Percentiles rank a stretch among this genome's conserved stretches.
Evolutionary conservation across 257 asterid genomes (phyloP).

Genomic region (Hygrophila difformis): DNA sequence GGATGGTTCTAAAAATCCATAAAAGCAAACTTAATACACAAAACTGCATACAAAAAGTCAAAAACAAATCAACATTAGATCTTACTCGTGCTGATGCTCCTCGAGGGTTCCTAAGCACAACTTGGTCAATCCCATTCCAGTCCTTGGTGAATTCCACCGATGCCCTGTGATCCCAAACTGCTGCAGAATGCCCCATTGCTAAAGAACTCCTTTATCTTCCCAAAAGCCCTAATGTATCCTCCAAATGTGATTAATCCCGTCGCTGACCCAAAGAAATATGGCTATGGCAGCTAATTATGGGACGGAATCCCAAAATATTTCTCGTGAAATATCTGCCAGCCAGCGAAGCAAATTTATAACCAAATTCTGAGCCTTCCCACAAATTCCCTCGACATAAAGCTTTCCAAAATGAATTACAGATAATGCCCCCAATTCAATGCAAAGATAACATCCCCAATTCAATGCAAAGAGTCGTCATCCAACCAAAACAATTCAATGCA

Average conservation of each 20-base stretch:
- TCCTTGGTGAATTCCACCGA: constrained; percentile 68
- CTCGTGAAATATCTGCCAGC: constrained; percentile 18
- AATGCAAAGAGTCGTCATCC: constrained; percentile 17
- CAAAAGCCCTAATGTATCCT: constrained; percentile 17
- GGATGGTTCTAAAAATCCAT: constrained; percentile 2
- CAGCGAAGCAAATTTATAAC: constrained; percentile 25
- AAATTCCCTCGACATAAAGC: no score
- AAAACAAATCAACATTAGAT: background rate
- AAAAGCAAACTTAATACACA: background rate
- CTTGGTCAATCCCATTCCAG: constrained; percentile 85
- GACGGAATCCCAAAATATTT: constrained; percentile 19
- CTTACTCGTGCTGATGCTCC: constrained; percentile 88
- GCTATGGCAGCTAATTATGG: constrained; percentile 20
- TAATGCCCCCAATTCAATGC: no score
- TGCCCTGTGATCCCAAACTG: constrained; percentile 67
- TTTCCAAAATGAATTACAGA: no score
- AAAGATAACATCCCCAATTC: constrained; percentile 10
- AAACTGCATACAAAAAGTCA: no score
- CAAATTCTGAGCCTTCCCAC: constrained; percentile 1
- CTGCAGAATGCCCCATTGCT: constrained; percentile 78
- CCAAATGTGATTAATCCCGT: constrained; percentile 7
- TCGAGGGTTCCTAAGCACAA: constrained; percentile 63
- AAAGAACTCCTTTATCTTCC: constrained; percentile 5
- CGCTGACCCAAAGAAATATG: constrained; percentile 17
- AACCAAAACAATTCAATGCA: constrained; percentile 26